Evolutionary conservation across 169 alveolate species (phyloP).

Genomic region (Amoebophrya sp.): DNA sequence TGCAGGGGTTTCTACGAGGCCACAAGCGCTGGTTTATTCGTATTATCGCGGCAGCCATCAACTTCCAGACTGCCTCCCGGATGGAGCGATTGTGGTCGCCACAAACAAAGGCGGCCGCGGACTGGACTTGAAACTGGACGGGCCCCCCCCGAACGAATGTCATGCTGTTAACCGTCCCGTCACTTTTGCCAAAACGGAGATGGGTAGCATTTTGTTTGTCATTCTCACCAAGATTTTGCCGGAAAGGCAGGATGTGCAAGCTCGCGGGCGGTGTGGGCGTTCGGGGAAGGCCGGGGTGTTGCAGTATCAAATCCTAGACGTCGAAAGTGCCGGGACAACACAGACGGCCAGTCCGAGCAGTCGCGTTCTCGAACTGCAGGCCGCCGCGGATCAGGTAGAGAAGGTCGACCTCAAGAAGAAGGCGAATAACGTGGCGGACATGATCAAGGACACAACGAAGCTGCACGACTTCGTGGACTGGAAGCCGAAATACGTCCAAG

Average conservation of each 20-base stretch:
- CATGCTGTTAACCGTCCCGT: not conserved
- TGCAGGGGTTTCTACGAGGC: too few relatives aligned
- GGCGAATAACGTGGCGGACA: not conserved
- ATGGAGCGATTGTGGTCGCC: not conserved
- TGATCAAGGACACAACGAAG: not conserved
- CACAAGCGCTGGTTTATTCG: not conserved
- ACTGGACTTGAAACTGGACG: not conserved
- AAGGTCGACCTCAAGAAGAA: not conserved
- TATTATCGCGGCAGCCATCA: not conserved
- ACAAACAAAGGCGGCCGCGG: conserved; percentile 13
- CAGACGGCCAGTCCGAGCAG: not conserved
- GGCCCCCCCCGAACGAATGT: not conserved
- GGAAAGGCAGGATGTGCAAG: conserved; percentile 12
- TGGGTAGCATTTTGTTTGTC: conserved; percentile 5
- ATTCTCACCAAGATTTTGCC: not conserved
- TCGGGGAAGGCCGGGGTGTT: conserved; percentile 9
- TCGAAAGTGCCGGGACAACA: not conserved
- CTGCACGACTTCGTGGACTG: not conserved
- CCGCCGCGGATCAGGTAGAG: not conserved
- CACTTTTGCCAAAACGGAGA: not conserved
- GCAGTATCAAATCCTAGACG: not conserved
- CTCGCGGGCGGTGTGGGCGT: conserved; percentile 14
- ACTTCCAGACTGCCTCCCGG: not conserved
- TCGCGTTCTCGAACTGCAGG: not conserved
- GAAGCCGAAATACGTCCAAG: not conserved